Conservation (phyloP, 140 eudicot species). For the Cichorium intybus region DNA sequence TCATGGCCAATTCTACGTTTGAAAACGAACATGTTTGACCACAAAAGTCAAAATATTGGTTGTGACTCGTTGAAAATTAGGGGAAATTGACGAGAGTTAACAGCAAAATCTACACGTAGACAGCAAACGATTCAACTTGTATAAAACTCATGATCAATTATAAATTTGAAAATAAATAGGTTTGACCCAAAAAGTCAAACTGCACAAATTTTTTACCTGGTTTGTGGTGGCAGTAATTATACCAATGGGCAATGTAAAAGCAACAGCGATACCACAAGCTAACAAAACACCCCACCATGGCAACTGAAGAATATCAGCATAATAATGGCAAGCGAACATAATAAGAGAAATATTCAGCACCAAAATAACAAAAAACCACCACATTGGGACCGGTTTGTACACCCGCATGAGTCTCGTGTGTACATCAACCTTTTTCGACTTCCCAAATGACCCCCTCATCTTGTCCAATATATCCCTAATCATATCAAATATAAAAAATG, state of each 20-base stretch:
- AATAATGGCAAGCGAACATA: constrained; percentile 32
- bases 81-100: background rate
- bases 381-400: constrained; percentile 54
- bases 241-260: constrained; percentile 56
- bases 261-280: constrained; percentile 46
- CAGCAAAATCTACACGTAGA: background rate
- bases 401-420: constrained; percentile 59
- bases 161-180: background rate
- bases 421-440: constrained; percentile 41
- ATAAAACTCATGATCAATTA: background rate
- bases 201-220: constrained; percentile 33
- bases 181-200: constrained; percentile 11
- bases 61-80: no score
- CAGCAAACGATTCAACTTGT: no score
- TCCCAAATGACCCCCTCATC: constrained; percentile 24
- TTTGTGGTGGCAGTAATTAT: constrained; percentile 57
- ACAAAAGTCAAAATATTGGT: no score
- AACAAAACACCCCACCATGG: constrained; percentile 62
- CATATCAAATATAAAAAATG: background rate
- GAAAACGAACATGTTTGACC: no score
- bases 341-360: constrained; percentile 33
- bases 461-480: constrained; percentile 38
- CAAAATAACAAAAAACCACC: constrained; percentile 57
- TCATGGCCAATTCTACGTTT: background rate
- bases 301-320: constrained; percentile 43